Evolutionary conservation across 2,329 filamentous ascomycete species (phyloP), one percentile per base, ranked within the genome.

Genomic region (Sphaerostilbella broomeana): DNA sequence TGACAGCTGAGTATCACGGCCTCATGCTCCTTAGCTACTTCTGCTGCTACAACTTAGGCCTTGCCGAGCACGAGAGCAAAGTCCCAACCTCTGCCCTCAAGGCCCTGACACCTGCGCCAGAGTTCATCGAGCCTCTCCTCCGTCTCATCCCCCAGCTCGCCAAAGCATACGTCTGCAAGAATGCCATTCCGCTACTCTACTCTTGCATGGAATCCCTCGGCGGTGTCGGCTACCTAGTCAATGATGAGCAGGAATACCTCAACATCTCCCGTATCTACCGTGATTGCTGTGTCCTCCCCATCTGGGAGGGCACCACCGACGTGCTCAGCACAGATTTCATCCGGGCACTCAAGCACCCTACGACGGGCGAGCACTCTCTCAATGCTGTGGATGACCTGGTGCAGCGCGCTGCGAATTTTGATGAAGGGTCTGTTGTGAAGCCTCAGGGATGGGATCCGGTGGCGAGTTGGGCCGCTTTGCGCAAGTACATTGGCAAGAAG

Each of bases 301-400:
- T 86, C 34, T 84, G 80, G 79, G 81, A 84, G 57, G 80, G 82
- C 1, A 86, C 83, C 0, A 84, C 81, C 0, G 81, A 85, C 50
- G 79, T 87, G 5, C 65, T 87, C 40, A 75, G 76, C 4, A 67
- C 64, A 1, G 72, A 73, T 44, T 62, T 70, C 12, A 45, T 73
- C 11, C 55, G 69, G 15, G 67, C 68, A 0, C 42, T 75, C 28
- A 72, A 71, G 45, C 67, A 73, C 22, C 56, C 65, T 1, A 56
- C 56, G 17, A 54, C 45, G 1, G 69, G 62, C 4, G 50, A 40
- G 9, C 59, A 55, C 8, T 60, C 57, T 22, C 44, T 70, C 3
- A 55, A 62, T n/a, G 69, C 67, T 2, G 50, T 76, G 15, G 65
- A 66, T 13, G 56, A 55, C 29, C 54, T 73, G 29, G 51, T 73